Conservation (phyloP, 2,329 filamentous ascomycete genomes). For the Zasmidium angulare region DNA sequence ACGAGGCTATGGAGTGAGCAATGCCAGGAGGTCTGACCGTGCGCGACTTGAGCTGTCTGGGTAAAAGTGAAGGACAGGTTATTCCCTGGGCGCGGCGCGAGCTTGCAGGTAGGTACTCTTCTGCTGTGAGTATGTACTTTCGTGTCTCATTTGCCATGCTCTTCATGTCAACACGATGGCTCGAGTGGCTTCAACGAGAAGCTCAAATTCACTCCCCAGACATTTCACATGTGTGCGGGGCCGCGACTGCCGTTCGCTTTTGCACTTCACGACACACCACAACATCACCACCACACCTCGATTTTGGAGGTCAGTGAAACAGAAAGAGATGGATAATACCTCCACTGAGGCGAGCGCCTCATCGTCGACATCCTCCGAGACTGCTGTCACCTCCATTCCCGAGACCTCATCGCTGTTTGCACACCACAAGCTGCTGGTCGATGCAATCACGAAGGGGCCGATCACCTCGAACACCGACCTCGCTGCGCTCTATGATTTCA, state of each 20-base stretch:
- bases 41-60: neutral
- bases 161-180: too few relatives aligned
- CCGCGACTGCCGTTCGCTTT: too few relatives aligned
- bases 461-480: neutral
- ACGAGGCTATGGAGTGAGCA: neutral
- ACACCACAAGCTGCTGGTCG: neutral
- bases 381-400: neutral
- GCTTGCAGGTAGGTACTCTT: neutral
- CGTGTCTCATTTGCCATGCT: neutral
- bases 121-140: neutral
- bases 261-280: too few relatives aligned
- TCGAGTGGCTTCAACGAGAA: too few relatives aligned
- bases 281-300: too few relatives aligned
- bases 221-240: too few relatives aligned
- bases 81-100: neutral
- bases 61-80: neutral
- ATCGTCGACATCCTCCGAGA: neutral
- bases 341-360: neutral
- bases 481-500: neutral
- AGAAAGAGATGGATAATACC: neutral
- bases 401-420: neutral
- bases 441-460: neutral
- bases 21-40: too few relatives aligned
- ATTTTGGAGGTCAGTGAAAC: too few relatives aligned
- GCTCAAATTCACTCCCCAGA: too few relatives aligned